A percentile compares a stretch with the other conserved stretches of the same genome.
phyloP scores from a whole-genome alignment of 768 basidiomycete species.

The Kwoniella pini region DNA sequence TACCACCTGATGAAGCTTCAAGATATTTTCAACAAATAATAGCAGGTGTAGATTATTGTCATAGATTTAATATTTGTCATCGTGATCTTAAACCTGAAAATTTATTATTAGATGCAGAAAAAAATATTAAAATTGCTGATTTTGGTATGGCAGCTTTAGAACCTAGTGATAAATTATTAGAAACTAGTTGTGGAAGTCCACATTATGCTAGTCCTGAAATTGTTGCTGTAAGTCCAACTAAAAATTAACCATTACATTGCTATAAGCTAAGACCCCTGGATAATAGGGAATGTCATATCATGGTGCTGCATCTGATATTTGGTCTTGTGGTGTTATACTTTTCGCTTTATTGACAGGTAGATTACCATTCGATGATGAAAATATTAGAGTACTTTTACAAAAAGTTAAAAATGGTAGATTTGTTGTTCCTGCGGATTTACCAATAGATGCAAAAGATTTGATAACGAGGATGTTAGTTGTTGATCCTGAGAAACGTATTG shows the following conservation, averaged over 20 bases:
- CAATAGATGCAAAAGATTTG: constrained; percentile 80
- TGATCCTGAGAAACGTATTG: constrained; percentile 75
- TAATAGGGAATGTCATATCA: constrained; percentile 72
- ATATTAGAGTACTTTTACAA: constrained; percentile 64
- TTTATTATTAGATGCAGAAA: constrained; percentile 71
- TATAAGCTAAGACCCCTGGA: background rate
- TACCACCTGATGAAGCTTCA: constrained; percentile 77
- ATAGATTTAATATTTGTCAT: constrained; percentile 95
- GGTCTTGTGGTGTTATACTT: constrained; percentile 94
- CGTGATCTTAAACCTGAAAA: constrained; percentile 98
- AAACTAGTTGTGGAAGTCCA: constrained; percentile 94
- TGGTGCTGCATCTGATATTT: constrained; percentile 89
- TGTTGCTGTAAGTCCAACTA: constrained; percentile 66
- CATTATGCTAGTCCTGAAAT: constrained; percentile 98
- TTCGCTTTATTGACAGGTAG: constrained; percentile 85
- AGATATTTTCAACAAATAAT: constrained; percentile 95
- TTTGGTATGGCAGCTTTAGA: constrained; percentile 99
- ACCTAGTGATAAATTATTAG: constrained; percentile 76
- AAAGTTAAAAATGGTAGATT: constrained; percentile 88
- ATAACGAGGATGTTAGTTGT: constrained; percentile 84
- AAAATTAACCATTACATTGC: too few relatives aligned
- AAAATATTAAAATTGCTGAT: constrained; percentile 90
- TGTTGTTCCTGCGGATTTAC: constrained; percentile 76
- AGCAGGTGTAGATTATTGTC: constrained; percentile 92
- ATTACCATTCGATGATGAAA: constrained; percentile 92